Evolutionary conservation across 1,284 basidiomycete genomes (phyloP), one percentile per base, ranked within the genome.

Genomic region (Fistulinella staudtii): DNA sequence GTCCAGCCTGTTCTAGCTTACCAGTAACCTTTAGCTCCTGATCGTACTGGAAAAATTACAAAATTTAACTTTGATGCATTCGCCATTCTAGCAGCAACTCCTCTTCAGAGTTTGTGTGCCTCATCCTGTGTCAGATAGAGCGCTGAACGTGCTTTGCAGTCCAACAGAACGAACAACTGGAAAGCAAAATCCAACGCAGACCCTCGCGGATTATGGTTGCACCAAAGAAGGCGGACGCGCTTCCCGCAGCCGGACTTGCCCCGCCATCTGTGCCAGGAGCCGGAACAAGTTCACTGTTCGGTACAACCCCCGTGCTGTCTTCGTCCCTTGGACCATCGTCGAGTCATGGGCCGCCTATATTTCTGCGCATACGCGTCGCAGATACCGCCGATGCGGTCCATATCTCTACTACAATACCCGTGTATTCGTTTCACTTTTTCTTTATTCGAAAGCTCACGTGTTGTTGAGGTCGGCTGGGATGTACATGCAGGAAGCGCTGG

Each of bases 401-500:
- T 50, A 80, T 90, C 40, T 89, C 80, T 0, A 93, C 90, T 0
- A 93, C 90, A 0, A 89, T 94, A 53, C 85, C 82, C 36, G 91
- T 90, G 89, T 93, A 75, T 42, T 87, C 71, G 22, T 36, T 28
- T 27, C 8, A 3, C 9, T 20, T 36, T 33, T 43, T 18, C 24
- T 21, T 20, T 17, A n/a, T 6, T 15, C 8, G 6, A 4, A n/a
- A 31, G 11, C 38, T 51, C 43, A 47, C 22, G 5, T 15, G 8
- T 29, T 18, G 30, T 43, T 39, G 36, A 93, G 90, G 2, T 86
- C 91, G 3, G 79, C 87, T 13, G 93, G 91, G n/a, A 96, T 92
- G 85, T 99, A 97, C 66, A 86, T 98, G 76, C 89, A 93, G 45
- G 94, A 99, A 65, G 89, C 94, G 1, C 79, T 98, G 29, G 94